Conservation (phyloP, 495 filamentous ascomycete genomes). For the Tuber magnatum region DNA sequence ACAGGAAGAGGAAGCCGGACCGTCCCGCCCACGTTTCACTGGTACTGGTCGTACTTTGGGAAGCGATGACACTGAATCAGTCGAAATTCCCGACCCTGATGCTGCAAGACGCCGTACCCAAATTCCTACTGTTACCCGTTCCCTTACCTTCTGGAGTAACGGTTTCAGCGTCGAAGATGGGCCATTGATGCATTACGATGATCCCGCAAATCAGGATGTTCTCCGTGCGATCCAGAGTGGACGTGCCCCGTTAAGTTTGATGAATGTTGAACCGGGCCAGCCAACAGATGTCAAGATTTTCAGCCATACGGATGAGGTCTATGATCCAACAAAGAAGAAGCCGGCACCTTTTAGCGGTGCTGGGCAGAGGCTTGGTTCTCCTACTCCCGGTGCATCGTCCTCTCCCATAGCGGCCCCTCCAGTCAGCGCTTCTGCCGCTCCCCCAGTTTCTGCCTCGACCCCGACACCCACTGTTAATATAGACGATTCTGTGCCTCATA, state of each 20-base stretch:
- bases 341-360: constrained; percentile 79
- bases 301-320: constrained; percentile 78
- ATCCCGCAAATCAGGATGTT: constrained; percentile 74
- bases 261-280: constrained; percentile 79
- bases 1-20: constrained; percentile 45
- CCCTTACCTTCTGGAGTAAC: constrained; percentile 84
- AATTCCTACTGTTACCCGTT: constrained; percentile 53
- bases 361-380: constrained; percentile 84
- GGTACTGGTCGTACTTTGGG: constrained; percentile 81
- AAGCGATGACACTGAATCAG: constrained; percentile 76
- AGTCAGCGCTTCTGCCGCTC: constrained; percentile 39
- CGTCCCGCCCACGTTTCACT: constrained; percentile 59
- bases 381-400: constrained; percentile 60
- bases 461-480: constrained; percentile 50
- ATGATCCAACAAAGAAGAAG: constrained; percentile 69
- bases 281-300: constrained; percentile 79
- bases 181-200: constrained; percentile 77
- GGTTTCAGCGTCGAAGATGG: constrained; percentile 96
- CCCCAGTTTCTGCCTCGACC: constrained; percentile 45
- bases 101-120: constrained; percentile 46
- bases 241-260: constrained; percentile 74
- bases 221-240: constrained; percentile 79
- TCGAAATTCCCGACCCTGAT: constrained; percentile 59
- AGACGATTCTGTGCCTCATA: constrained; percentile 66
- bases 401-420: constrained; percentile 42